Conservation (phyloP, 495 filamentous ascomycete species). For the Trichoderma virens region DNA sequence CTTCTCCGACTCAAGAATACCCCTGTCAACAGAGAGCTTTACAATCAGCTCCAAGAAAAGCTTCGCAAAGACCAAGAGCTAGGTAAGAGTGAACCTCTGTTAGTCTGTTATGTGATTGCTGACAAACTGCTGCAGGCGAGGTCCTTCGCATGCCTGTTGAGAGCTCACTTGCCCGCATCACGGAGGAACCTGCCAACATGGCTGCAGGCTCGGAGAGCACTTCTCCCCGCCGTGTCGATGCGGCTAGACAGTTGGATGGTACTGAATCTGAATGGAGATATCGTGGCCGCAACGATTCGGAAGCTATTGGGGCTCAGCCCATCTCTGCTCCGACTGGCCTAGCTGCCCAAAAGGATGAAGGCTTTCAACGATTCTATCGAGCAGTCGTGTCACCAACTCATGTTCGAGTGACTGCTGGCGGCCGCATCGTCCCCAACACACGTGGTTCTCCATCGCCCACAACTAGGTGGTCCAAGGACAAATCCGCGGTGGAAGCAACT, state of each 20-base stretch:
- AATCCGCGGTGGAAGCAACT: conserved; percentile 15
- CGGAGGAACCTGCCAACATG: neutral
- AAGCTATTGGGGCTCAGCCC: conserved; percentile 29
- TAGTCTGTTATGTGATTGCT: neutral
- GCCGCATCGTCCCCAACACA: conserved; percentile 49
- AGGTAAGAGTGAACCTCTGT: neutral
- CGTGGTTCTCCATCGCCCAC: conserved; percentile 38
- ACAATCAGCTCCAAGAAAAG: conserved; percentile 1
- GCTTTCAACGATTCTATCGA: conserved; percentile 49
- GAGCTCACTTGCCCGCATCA: neutral
- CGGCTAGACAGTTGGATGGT: conserved; percentile 5
- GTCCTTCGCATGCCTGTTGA: neutral
- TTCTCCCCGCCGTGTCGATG: neutral
- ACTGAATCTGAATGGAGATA: conserved; percentile 31
- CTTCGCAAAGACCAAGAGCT: neutral
- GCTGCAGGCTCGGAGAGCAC: neutral
- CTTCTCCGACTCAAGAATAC: neutral
- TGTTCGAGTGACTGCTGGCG: conserved; percentile 48
- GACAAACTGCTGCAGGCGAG: neutral
- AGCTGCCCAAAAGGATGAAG: conserved; percentile 40
- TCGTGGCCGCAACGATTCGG: conserved; percentile 31
- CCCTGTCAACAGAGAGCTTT: neutral
- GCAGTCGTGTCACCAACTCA: conserved; percentile 48
- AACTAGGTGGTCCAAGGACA: conserved; percentile 32
- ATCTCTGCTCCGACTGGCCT: conserved; percentile 37